phyloP scores from a whole-genome alignment of 805 yeast genomes.

The Metschnikowia continentalis region DNA sequence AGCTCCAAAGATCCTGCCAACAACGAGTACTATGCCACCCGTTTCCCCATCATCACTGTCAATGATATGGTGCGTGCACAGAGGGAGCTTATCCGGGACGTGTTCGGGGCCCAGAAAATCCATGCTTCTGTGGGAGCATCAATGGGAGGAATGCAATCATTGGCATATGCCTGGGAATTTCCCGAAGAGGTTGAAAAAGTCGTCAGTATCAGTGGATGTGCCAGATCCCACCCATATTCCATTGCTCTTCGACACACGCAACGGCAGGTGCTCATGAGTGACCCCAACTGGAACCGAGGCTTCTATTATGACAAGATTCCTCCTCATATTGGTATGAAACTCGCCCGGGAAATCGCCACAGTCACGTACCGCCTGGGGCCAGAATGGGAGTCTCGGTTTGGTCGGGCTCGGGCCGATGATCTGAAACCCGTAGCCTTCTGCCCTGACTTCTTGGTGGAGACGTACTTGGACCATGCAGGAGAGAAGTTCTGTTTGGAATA shows the following conservation, averaged over 20 bases:
- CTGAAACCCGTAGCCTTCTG: constrained; percentile 78
- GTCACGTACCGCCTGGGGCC: constrained; percentile 94
- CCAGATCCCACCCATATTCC: constrained; percentile 89
- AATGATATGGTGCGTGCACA: constrained; percentile 93
- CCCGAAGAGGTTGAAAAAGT: constrained; percentile 71
- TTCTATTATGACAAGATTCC: constrained; percentile 75
- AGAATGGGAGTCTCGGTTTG: constrained; percentile 93
- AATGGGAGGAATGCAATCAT: constrained; percentile 98
- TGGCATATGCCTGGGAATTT: constrained; percentile 82
- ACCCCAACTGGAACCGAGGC: constrained; percentile 92
- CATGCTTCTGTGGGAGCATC: constrained; percentile 86
- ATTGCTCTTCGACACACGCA: constrained; percentile 92
- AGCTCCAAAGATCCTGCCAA: constrained; percentile 72
- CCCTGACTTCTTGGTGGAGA: constrained; percentile 89
- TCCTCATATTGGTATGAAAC: constrained; percentile 93
- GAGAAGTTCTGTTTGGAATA: constrained; percentile 88
- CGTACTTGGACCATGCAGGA: constrained; percentile 91
- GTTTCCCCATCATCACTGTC: constrained; percentile 81
- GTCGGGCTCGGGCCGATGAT: constrained; percentile 82
- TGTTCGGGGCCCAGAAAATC: constrained; percentile 58
- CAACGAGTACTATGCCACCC: constrained; percentile 67
- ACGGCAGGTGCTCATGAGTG: constrained; percentile 90
- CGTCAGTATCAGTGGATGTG: constrained; percentile 86
- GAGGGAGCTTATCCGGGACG: constrained; percentile 57
- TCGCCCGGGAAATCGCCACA: constrained; percentile 90